phyloP scores from a whole-genome alignment of 2,329 filamentous ascomycete species.

The Diaporthe citri region DNA sequence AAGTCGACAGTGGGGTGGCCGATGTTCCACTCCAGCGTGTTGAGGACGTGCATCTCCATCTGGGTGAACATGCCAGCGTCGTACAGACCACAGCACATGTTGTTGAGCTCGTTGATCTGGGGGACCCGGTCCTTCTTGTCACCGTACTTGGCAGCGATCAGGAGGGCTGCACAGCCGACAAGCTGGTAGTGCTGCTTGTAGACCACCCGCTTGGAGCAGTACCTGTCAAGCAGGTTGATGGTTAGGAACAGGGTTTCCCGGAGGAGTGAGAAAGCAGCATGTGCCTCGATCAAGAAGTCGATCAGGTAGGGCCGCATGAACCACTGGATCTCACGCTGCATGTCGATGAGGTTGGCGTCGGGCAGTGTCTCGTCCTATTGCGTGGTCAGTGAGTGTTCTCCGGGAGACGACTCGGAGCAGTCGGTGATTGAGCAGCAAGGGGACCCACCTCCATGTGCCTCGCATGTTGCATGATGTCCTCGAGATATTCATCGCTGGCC shows the following conservation, averaged over 20 bases:
- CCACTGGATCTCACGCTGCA: conserved; percentile 99
- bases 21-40: conserved; percentile 95
- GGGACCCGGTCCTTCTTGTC: conserved; percentile 99
- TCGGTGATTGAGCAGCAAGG: conserved; percentile 34
- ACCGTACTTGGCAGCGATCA: conserved; percentile 98
- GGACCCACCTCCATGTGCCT: conserved; percentile 86
- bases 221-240: conserved; percentile 95
- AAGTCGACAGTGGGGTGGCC: conserved; percentile 96
- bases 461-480: conserved; percentile 96
- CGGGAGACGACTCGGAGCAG: neutral
- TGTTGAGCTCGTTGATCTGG: conserved; percentile 95
- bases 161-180: conserved; percentile 93
- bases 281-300: conserved; percentile 97
- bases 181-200: conserved; percentile 99
- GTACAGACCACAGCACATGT: conserved; percentile 98
- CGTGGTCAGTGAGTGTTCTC: conserved; percentile 22
- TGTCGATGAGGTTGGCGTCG: conserved; percentile 97
- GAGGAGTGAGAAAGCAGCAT: conserved; percentile 92
- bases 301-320: conserved; percentile 99
- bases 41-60: conserved; percentile 99
- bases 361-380: conserved; percentile 83
- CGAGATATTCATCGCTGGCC: conserved; percentile 90
- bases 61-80: conserved; percentile 99
- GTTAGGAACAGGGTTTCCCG: conserved; percentile 97
- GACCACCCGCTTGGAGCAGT: conserved; percentile 97